A percentile compares a stretch with the other conserved stretches of the same genome.
Conservation (phyloP, 2,329 filamentous ascomycete genomes). For the Aspergillus melleus region DNA sequence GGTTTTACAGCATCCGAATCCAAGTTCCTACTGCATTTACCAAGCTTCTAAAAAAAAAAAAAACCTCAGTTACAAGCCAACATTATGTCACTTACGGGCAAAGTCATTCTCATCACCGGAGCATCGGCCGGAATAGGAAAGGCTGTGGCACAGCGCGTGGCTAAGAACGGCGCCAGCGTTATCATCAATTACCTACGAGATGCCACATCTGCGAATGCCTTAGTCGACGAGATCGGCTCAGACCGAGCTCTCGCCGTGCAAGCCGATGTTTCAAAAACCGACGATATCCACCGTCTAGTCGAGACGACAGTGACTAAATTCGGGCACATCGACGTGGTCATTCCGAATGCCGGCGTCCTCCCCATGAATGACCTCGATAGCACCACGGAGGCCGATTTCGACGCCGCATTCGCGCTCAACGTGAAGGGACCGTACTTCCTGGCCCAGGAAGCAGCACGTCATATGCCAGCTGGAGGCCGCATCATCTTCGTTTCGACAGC, state of each 20-base stretch:
- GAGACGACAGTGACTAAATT: conserved; percentile 51
- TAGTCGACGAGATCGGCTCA: conserved; percentile 50
- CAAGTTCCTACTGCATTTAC: not conserved
- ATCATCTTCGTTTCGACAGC: conserved; percentile 56
- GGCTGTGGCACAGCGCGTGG: conserved; percentile 39
- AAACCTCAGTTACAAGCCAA: not conserved
- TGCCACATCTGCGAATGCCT: conserved; percentile 53
- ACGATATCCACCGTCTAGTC: conserved; percentile 53
- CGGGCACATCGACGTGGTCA: conserved; percentile 59
- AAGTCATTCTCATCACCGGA: conserved; percentile 43
- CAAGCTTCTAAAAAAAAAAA: not conserved
- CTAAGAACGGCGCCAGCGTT: conserved; percentile 44
- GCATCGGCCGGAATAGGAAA: conserved; percentile 44
- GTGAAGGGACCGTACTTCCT: conserved; percentile 61
- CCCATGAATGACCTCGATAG: conserved; percentile 51
- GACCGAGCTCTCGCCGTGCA: conserved; percentile 55
- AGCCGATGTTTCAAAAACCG: conserved; percentile 53
- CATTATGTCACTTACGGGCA: conserved; percentile 27
- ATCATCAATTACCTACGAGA: conserved; percentile 60
- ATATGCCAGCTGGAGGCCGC: conserved; percentile 52
- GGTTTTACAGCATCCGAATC: not conserved
- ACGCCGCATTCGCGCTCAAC: conserved; percentile 52
- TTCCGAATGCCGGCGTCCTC: conserved; percentile 58
- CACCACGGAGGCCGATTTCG: conserved; percentile 54
- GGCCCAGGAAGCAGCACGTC: conserved; percentile 46